Conservation (phyloP, 495 filamentous ascomycete genomes). For the Ramalina intermedia region DNA sequence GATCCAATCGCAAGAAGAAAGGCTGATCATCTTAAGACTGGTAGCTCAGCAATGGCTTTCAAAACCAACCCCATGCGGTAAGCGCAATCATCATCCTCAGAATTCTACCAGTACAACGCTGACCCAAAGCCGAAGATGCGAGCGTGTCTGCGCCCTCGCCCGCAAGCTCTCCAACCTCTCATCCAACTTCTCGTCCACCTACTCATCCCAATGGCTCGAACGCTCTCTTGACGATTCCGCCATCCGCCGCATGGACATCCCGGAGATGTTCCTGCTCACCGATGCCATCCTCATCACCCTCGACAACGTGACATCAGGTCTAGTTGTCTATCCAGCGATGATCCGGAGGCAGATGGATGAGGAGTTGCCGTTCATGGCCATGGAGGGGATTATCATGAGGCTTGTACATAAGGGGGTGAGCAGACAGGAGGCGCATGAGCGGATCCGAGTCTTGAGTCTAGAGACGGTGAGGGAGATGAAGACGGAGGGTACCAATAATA, state of each 20-base stretch:
- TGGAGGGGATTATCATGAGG: slow-evolving; percentile 76
- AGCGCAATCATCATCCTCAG: background rate
- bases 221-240: slow-evolving; percentile 29
- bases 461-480: slow-evolving; percentile 73
- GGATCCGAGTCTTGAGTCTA: slow-evolving; percentile 65
- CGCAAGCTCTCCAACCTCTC: slow-evolving; percentile 52
- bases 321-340: slow-evolving; percentile 75
- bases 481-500: slow-evolving; percentile 62
- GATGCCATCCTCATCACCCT: slow-evolving; percentile 69
- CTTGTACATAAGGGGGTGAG: slow-evolving; percentile 59
- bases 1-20: too few species aligned
- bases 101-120: background rate
- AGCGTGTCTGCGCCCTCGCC: slow-evolving; percentile 68
- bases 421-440: slow-evolving; percentile 84
- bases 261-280: slow-evolving; percentile 68
- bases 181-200: slow-evolving; percentile 60
- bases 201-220: slow-evolving; percentile 74
- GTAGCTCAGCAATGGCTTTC: slow-evolving; percentile 54
- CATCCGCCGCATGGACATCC: slow-evolving; percentile 57
- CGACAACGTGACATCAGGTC: slow-evolving; percentile 68
- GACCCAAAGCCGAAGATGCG: slow-evolving; percentile 26
- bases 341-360: slow-evolving; percentile 55
- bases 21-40: slow-evolving; percentile 22
- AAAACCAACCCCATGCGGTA: slow-evolving; percentile 78
- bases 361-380: slow-evolving; percentile 85